Conservation (phyloP, 1,284 basidiomycete species). For the Cryptococcus sp. region DNA sequence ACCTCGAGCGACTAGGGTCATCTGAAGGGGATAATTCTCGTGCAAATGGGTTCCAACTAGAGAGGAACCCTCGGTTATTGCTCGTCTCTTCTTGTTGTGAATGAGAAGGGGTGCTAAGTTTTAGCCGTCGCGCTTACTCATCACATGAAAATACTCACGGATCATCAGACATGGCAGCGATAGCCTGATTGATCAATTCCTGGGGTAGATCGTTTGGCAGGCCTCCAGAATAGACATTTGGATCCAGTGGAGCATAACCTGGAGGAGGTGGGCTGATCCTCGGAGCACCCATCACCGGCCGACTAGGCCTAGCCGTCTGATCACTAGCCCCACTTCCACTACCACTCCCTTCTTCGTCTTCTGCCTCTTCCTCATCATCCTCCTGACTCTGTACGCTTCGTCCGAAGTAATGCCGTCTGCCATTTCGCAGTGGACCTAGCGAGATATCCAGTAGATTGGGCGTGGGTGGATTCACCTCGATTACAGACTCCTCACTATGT, state of each 20-base stretch:
- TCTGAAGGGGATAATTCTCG: too few species aligned
- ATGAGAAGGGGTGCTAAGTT: too few species aligned
- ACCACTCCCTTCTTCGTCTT: constrained; percentile 8
- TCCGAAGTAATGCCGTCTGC: constrained; percentile 33
- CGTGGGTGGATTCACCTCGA: constrained; percentile 51
- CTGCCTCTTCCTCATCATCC: constrained; percentile 7
- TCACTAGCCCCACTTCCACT: constrained; percentile 31
- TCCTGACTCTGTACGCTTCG: constrained; percentile 7
- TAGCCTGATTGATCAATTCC: constrained; percentile 46
- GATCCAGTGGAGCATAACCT: constrained; percentile 48
- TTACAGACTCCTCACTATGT: not conserved
- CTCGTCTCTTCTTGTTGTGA: too few species aligned
- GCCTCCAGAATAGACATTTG: constrained; percentile 45
- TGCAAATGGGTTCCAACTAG: too few species aligned
- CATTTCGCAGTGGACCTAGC: constrained; percentile 44
- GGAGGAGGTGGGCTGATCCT: constrained; percentile 35
- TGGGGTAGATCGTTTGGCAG: constrained; percentile 48
- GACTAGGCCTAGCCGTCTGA: constrained; percentile 22
- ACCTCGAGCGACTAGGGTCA: too few species aligned
- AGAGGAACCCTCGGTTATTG: too few species aligned
- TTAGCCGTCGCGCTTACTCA: too few species aligned
- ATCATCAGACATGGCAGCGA: constrained; percentile 39
- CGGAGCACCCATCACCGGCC: not conserved
- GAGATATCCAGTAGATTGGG: constrained; percentile 55
- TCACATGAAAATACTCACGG: constrained; percentile 9